Evolutionary conservation across 768 basidiomycete species (phyloP).

Genomic region (Trametopsis cervina): DNA sequence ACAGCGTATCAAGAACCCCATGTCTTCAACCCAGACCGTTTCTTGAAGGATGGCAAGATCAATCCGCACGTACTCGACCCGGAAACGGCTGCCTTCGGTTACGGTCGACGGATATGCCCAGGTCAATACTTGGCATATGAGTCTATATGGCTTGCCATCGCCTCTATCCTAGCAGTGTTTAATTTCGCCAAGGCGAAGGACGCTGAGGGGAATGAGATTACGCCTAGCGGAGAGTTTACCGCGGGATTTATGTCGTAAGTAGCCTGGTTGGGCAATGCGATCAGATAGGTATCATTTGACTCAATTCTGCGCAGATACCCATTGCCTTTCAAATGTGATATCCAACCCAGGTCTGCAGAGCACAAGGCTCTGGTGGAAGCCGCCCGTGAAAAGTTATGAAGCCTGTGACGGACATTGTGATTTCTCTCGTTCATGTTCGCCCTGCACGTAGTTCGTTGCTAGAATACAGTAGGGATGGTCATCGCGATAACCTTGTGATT

Average conservation of each 20-base stretch:
- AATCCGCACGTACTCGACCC: constrained; percentile 1
- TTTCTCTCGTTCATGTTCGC: too few species aligned
- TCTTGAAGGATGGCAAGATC: background rate
- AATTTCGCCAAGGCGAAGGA: constrained; percentile 7
- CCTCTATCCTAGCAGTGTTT: background rate
- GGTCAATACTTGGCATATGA: constrained; percentile 7
- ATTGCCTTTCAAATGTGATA: constrained; percentile 15
- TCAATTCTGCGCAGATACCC: constrained; percentile 15
- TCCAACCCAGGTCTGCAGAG: constrained; percentile 14
- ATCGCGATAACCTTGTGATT: too few species aligned
- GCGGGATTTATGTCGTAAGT: background rate
- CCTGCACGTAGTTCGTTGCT: too few species aligned
- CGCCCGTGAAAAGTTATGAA: too few species aligned
- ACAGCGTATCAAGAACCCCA: constrained; percentile 23
- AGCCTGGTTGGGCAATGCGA: too few species aligned
- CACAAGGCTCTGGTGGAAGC: background rate
- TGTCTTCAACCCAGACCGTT: constrained; percentile 16
- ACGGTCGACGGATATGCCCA: constrained; percentile 6
- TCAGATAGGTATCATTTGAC: background rate
- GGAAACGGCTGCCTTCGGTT: constrained; percentile 2
- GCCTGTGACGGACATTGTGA: too few species aligned
- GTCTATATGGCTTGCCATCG: constrained; percentile 5
- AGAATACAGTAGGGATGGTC: too few species aligned
- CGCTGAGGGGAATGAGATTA: background rate
- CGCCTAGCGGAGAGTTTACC: constrained; percentile 1